Evolutionary conservation across 1,284 basidiomycete species (phyloP).

Genomic region (Microbotryum saponariae): DNA sequence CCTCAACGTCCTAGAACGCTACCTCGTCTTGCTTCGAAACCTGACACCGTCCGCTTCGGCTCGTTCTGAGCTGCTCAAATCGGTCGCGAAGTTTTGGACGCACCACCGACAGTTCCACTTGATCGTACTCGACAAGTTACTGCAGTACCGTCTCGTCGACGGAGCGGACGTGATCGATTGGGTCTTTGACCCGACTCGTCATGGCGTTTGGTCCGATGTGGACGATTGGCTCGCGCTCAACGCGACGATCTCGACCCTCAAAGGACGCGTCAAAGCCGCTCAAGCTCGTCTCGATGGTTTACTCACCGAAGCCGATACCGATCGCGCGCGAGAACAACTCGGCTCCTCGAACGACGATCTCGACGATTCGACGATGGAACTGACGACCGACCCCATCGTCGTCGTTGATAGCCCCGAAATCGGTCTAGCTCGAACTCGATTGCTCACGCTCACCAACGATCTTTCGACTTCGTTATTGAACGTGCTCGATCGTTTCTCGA

Average conservation of each 20-base stretch:
- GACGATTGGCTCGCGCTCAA: slow-evolving; percentile 75
- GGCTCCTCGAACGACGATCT: not conserved
- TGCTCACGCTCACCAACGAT: slow-evolving; percentile 59
- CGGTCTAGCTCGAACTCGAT: slow-evolving; percentile 60
- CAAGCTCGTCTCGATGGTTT: slow-evolving; percentile 61
- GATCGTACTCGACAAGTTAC: slow-evolving; percentile 92
- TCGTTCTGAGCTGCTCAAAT: slow-evolving; percentile 61
- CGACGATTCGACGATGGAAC: slow-evolving; percentile 7
- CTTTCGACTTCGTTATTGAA: slow-evolving; percentile 60
- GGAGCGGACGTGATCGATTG: slow-evolving; percentile 83
- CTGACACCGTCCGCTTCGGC: slow-evolving; percentile 55
- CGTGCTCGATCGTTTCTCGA: slow-evolving; percentile 56
- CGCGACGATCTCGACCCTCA: slow-evolving; percentile 76
- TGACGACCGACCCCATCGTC: too few relatives aligned
- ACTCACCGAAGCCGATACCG: slow-evolving; percentile 62
- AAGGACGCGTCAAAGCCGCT: slow-evolving; percentile 70
- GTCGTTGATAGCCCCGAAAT: slow-evolving; percentile 55
- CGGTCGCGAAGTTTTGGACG: slow-evolving; percentile 69
- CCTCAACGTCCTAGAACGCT: slow-evolving; percentile 90
- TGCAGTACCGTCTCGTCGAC: slow-evolving; percentile 97
- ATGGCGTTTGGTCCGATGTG: slow-evolving; percentile 48
- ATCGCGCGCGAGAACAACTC: not conserved
- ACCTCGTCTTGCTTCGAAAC: slow-evolving; percentile 76
- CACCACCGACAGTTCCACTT: slow-evolving; percentile 71
- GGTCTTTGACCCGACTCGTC: slow-evolving; percentile 57